A percentile compares a stretch with the other conserved stretches of the same genome.
Conservation (phyloP, 441 rosid species). For the Geranium incanum region DNA sequence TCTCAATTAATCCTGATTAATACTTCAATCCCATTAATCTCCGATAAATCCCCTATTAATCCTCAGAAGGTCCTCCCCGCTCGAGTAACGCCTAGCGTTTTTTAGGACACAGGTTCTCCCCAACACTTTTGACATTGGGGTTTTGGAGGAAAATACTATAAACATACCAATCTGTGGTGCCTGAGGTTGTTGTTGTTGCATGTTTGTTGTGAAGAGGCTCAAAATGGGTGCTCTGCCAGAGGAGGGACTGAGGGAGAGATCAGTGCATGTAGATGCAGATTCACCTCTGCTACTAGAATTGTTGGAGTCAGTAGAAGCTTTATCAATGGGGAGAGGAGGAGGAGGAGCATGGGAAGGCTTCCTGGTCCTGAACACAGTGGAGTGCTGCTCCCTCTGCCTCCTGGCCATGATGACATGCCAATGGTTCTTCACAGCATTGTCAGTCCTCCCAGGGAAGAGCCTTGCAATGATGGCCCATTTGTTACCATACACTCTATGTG, state of each 20-base stretch:
- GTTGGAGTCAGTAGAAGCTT: slow-evolving; percentile 40
- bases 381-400: slow-evolving; percentile 68
- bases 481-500: slow-evolving; percentile 46
- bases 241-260: slow-evolving; percentile 52
- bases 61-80: too few species aligned
- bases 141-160: neutral
- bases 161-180: slow-evolving; percentile 24
- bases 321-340: slow-evolving; percentile 28
- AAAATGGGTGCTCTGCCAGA: slow-evolving; percentile 28
- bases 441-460: slow-evolving; percentile 79
- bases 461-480: slow-evolving; percentile 49
- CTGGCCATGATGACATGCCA: slow-evolving; percentile 89
- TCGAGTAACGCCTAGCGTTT: too few species aligned
- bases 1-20: too few species aligned
- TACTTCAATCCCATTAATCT: too few species aligned
- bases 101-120: too few species aligned
- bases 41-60: too few species aligned
- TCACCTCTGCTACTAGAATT: slow-evolving; percentile 37
- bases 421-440: slow-evolving; percentile 81
- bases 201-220: slow-evolving; percentile 17
- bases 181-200: neutral
- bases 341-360: slow-evolving; percentile 36
- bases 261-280: slow-evolving; percentile 51
- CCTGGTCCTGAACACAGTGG: slow-evolving; percentile 55
- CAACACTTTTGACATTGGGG: neutral